Percentiles rank a stretch among this genome's conserved stretches.
Evolutionary conservation across 257 asterid species (phyloP).

Genomic region (Verbascum thapsus): DNA sequence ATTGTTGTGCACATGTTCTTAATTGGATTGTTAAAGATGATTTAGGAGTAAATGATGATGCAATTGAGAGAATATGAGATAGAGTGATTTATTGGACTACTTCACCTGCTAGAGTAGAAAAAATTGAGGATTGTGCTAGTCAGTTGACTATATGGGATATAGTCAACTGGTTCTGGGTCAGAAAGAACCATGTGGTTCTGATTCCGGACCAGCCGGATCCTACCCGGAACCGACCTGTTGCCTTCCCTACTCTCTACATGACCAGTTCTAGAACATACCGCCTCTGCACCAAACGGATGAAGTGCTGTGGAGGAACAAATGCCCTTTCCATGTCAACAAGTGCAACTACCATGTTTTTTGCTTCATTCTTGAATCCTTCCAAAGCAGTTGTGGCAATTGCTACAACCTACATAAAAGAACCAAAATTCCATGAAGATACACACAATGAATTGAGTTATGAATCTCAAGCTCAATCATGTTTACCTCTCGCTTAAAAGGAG

Average conservation of each 20-base stretch:
- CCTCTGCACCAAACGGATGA: constrained; percentile 83
- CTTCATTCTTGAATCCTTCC: constrained; percentile 88
- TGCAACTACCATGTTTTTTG: constrained; percentile 93
- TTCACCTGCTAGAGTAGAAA: constrained; percentile 4
- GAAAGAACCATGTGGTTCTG: too few relatives aligned
- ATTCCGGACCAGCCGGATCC: too few relatives aligned
- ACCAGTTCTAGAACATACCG: constrained; percentile 42
- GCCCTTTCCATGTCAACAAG: constrained; percentile 99
- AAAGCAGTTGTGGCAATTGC: constrained; percentile 84
- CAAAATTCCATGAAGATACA: constrained; percentile 24
- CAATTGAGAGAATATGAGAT: constrained; percentile 13
- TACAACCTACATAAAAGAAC: constrained; percentile 56
- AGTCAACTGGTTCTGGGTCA: too few relatives aligned
- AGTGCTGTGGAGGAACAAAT: constrained; percentile 94
- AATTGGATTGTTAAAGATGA: constrained; percentile 20
- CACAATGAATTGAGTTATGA: not conserved
- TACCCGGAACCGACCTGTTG: too few relatives aligned
- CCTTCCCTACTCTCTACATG: too few relatives aligned
- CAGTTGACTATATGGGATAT: not conserved
- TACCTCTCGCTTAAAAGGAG: constrained; percentile 98
- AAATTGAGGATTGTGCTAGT: not conserved
- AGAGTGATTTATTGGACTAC: constrained; percentile 1
- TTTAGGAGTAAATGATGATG: not conserved
- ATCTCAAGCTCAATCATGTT: constrained; percentile 15
- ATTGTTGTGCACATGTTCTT: constrained; percentile 9